Conservation (phyloP, 2,329 filamentous ascomycete species). For the Colletotrichum liriopes region DNA sequence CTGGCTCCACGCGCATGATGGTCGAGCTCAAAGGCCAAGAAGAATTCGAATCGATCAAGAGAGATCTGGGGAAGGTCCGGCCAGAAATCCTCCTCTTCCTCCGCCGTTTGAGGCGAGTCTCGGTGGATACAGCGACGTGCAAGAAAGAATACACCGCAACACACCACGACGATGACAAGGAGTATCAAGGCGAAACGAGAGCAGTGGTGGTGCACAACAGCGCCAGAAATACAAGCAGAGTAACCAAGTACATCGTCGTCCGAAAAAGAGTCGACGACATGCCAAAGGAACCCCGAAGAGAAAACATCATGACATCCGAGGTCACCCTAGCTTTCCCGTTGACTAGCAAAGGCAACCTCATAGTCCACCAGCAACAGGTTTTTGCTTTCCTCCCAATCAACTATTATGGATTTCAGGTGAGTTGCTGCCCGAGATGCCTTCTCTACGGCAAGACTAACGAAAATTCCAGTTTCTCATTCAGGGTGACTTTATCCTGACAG, state of each 20-base stretch:
- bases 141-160: background rate
- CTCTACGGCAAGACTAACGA: slow-evolving; percentile 6
- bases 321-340: slow-evolving; percentile 47
- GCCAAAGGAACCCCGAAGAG: slow-evolving; percentile 1
- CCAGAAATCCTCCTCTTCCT: slow-evolving; percentile 50
- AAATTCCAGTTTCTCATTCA: slow-evolving; percentile 48
- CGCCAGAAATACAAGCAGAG: background rate
- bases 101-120: slow-evolving; percentile 43
- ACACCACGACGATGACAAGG: background rate
- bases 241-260: background rate
- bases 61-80: slow-evolving; percentile 45
- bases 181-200: background rate
- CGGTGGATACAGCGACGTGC: background rate
- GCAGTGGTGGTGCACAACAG: background rate
- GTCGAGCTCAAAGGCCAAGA: background rate
- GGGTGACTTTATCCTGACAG: slow-evolving; percentile 47
- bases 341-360: background rate
- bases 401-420: slow-evolving; percentile 35
- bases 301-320: background rate
- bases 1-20: slow-evolving; percentile 18
- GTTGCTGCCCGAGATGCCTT: background rate
- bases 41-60: slow-evolving; percentile 33
- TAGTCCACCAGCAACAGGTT: slow-evolving; percentile 33
- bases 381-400: slow-evolving; percentile 47
- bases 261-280: background rate